phyloP scores from a whole-genome alignment of 257 asterid genomes.

The Henckelia pumila region DNA sequence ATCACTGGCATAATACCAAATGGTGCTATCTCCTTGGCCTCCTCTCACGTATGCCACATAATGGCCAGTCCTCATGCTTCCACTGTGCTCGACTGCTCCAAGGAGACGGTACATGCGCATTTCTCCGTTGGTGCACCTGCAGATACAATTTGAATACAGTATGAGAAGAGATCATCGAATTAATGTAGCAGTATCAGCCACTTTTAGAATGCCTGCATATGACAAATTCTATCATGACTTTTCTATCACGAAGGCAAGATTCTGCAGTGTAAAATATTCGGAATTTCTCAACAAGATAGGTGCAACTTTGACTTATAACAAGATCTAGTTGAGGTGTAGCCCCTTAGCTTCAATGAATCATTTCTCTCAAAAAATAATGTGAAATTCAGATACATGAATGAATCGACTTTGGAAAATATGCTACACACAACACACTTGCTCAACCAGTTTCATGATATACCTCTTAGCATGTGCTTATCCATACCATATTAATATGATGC shows the following conservation, averaged over 20 bases:
- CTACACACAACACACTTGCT: background rate
- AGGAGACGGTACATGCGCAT: conserved; percentile 44
- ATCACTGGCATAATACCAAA: conserved; percentile 82
- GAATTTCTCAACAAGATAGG: background rate
- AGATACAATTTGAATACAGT: background rate
- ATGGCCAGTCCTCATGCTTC: conserved; percentile 89
- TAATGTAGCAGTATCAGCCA: background rate
- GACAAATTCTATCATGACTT: conserved; percentile 1
- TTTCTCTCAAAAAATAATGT: background rate
- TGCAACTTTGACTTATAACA: background rate
- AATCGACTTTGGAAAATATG: background rate
- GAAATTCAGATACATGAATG: background rate
- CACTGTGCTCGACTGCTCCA: conserved; percentile 84
- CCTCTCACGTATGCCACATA: conserved; percentile 76
- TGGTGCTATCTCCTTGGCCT: conserved; percentile 33
- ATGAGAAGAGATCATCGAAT: background rate
- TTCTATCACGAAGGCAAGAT: conserved; percentile 1
- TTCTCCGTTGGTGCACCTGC: conserved; percentile 47
- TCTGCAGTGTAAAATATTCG: background rate
- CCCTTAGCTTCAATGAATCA: too few relatives aligned
- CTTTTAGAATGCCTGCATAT: background rate
- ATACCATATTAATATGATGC: too few relatives aligned
- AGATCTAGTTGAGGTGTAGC: too few relatives aligned
- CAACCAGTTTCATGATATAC: background rate
- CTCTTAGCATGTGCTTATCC: background rate